A percentile compares a stretch with the other conserved stretches of the same genome.
Conservation (phyloP, 352 stramenopile genomes). For the Blastocystis hominis region DNA sequence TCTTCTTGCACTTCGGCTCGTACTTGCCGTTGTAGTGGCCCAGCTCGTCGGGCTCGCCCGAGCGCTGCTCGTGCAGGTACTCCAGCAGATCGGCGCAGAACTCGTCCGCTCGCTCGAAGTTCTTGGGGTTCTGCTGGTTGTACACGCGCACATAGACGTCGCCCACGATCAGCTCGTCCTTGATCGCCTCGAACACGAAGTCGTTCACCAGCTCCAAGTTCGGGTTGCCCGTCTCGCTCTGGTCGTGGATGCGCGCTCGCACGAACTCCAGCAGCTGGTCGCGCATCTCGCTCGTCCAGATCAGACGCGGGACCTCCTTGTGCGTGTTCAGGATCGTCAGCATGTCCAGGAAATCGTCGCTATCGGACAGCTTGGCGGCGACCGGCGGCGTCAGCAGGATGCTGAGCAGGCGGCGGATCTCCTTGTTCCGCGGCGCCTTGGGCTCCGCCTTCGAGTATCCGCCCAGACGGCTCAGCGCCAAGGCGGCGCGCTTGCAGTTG, state of each 20-base stretch:
- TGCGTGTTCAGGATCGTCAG: conserved; percentile 66
- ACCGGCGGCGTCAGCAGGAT: conserved; percentile 65
- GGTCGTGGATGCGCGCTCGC: conserved; percentile 60
- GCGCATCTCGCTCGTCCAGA: conserved; percentile 69
- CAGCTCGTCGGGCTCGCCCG: conserved; percentile 27
- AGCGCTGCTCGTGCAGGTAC: conserved; percentile 55
- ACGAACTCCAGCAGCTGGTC: conserved; percentile 63
- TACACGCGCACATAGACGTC: conserved; percentile 65
- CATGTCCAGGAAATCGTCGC: conserved; percentile 62
- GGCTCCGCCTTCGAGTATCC: conserved; percentile 62
- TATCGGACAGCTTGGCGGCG: conserved; percentile 63
- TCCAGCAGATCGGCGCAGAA: conserved; percentile 58
- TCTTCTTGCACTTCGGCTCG: conserved; percentile 36
- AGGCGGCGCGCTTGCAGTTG: conserved; percentile 63
- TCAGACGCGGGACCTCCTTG: conserved; percentile 65
- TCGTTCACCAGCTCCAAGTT: conserved; percentile 40
- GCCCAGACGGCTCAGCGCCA: conserved; percentile 65
- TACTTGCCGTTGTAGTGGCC: conserved; percentile 40
- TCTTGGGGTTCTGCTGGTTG: conserved; percentile 55
- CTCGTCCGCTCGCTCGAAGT: conserved; percentile 56
- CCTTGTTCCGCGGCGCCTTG: conserved; percentile 62
- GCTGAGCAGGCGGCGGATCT: conserved; percentile 61
- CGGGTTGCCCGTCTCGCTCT: conserved; percentile 60
- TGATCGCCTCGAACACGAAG: conserved; percentile 62
- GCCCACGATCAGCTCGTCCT: conserved; percentile 66